Base-by-base conservation (phyloP, 2,329 filamentous ascomycete genomes). In the Westerdykella aurantiaca region DNA sequence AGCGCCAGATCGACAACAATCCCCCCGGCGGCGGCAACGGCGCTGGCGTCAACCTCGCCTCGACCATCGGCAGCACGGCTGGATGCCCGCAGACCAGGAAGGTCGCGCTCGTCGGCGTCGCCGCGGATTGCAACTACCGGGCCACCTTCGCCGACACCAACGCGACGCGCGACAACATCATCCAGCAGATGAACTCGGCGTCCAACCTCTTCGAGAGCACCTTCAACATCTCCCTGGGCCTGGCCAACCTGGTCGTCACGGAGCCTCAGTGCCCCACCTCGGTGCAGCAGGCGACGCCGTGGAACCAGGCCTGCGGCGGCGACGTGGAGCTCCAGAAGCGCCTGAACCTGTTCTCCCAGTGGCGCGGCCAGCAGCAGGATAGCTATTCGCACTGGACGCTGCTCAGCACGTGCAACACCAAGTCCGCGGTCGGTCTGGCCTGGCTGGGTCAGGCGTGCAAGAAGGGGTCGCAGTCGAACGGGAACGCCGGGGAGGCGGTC, bases 171-270 rank as follows among this genome's bases (percentile, higher is more conserved):
- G 67, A 78, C 49, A 93, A 93, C 63, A 78, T 98, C 49, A 89
- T 98, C 56, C 76, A 74, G 41, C 77, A 88, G 62, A 85, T 98
- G 64, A 96, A 95, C 69, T 76, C 82, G 37, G 93, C 93, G 0
- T 96, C 91, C 1, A 80, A 82, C 49, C 71, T 96, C 9, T 98
- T 93, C 61, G 93, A 98, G 66, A 81, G 77, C 55, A 86, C 86
- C 6, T 97, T 98, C 72, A 96, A 96, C 68, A 91, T 98, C 57
- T 91, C 90, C 0, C 80, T 98, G 31, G 93, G 89, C 35, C 80
- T 98, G 47, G 81, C 84, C 54, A 95, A 95, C 60, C 69, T 98
- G 42, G 86, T 88, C 23, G 80, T 96, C 48, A 87, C 81, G 44
- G 81, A 87, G 37, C 68, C 76, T 4, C 72, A 74, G n/a, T 98